Conservation (phyloP, 2,329 filamentous ascomycete genomes). For the Tolypocladium inflatum region DNA sequence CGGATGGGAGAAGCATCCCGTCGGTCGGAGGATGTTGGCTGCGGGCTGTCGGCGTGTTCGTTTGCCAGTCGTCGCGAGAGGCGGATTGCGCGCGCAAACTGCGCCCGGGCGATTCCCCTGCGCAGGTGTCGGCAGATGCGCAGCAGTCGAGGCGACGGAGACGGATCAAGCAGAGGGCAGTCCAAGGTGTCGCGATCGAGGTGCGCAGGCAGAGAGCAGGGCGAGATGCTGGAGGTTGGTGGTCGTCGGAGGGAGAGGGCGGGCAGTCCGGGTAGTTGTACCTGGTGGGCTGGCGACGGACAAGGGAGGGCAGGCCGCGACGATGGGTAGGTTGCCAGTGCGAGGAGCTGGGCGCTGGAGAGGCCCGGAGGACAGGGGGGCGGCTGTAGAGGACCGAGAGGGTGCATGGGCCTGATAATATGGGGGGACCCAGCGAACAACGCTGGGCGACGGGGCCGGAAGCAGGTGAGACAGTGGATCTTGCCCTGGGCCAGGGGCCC, state of each 20-base stretch:
- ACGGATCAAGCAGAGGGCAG: not conserved
- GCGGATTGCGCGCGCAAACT: not conserved
- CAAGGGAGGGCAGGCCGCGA: not conserved
- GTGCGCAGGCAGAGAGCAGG: not conserved
- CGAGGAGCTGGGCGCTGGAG: not conserved
- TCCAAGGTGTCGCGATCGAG: not conserved
- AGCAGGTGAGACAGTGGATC: not conserved
- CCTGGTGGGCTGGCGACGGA: not conserved
- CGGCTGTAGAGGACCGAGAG: too few species aligned
- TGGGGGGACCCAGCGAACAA: not conserved
- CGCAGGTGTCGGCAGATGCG: not conserved
- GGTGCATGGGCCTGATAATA: not conserved
- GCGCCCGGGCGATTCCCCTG: not conserved
- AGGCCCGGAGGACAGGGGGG: not conserved
- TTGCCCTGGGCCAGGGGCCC: not conserved
- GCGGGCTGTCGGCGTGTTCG: not conserved
- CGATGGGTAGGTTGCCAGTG: not conserved
- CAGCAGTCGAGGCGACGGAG: not conserved
- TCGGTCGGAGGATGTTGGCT: not conserved
- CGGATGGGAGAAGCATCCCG: conserved; percentile 50
- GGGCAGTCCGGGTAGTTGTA: not conserved
- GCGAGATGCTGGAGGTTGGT: not conserved
- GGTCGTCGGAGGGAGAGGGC: not conserved
- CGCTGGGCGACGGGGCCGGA: not conserved
- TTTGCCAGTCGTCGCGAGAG: not conserved